Conservation (phyloP, 192 early-diverging fungal species). For the Gigaspora rosea region DNA sequence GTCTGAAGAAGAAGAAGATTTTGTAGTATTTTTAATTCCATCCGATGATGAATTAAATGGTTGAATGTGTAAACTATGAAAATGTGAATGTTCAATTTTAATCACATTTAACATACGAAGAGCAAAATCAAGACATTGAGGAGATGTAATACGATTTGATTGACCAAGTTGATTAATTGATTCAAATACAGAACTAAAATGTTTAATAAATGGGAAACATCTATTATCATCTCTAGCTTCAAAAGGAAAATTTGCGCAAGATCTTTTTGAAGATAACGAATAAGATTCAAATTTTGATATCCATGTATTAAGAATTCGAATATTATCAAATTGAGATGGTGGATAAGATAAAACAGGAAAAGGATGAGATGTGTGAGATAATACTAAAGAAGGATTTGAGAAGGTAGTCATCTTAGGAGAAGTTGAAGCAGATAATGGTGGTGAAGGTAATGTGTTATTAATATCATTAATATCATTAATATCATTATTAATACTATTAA, state of each 20-base stretch:
- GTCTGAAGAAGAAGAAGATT: background rate
- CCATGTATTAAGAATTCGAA: slow-evolving; percentile 9
- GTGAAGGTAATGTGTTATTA: background rate
- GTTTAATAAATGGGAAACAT: slow-evolving; percentile 24
- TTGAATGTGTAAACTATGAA: slow-evolving; percentile 7
- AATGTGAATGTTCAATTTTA: slow-evolving; percentile 24
- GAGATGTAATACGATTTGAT: background rate
- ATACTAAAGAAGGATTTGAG: no score
- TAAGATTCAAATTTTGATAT: slow-evolving; percentile 18
- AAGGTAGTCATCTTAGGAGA: no score
- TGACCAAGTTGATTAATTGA: slow-evolving; percentile 21
- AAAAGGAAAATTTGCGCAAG: background rate
- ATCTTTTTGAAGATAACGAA: slow-evolving; percentile 4
- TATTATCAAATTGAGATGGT: slow-evolving; percentile 1
- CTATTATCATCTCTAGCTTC: background rate
- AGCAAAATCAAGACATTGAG: slow-evolving; percentile 9
- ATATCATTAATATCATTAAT: background rate
- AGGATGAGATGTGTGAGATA: no score
- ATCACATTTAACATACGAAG: slow-evolving; percentile 26
- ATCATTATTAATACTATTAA: background rate
- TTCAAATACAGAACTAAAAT: slow-evolving; percentile 22
- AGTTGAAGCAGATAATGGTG: background rate
- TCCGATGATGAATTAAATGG: background rate
- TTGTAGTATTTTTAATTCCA: background rate
- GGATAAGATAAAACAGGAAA: background rate